Base-by-base conservation (phyloP, 176 grass and related monocot species). In the Lolium rigidum region DNA sequence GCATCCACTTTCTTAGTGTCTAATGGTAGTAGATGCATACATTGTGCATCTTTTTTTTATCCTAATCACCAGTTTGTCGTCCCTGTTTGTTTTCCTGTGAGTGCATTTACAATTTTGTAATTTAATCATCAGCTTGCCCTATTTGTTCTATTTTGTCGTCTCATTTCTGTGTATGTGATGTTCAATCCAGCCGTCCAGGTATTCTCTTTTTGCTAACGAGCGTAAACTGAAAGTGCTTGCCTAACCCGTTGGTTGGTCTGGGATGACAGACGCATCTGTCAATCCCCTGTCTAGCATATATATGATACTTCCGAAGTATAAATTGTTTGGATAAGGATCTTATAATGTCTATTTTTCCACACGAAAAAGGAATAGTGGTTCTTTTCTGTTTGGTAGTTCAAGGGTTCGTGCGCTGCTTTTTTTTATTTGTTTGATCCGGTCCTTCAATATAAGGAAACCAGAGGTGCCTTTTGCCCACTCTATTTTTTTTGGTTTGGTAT, bases 311-410 rank as follows among this genome's bases (percentile, higher is more conserved):
- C 38, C 41, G 3, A 80, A 64, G 58, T 64, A 24, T 62, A 61
- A 39, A 4, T 61, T 64, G 39, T 64, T 25, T 62, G 15, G 43
- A 18, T 80, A 64, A 80, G 59, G 24, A 66, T 51, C 26, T 8
- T 74, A 74, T 12, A 46, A 48, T n/a, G 44, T 49, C n/a, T 46
- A 6, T 48, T 74, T 49, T 74, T 25, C 43, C 26, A 18, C 22
- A 16, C 21, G 46, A 24, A 50, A 50, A 74, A 6, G 11, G 12
- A 74, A 74, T 17, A 52, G 13, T 3, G 0, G 47, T 28, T 51
- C 16, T 67, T 81, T 26, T 68, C 60, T 63, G 21, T 57, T 81
- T 50, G 20, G 41, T 81, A 81, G 43, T n/a, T 52, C 46, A 38
- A 81, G 15, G 16, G 25, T 81, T 38, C n/a, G 9, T 24, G 18